Conservation (phyloP, 441 rosid species). For the Euphorbia schlechtendalii region DNA sequence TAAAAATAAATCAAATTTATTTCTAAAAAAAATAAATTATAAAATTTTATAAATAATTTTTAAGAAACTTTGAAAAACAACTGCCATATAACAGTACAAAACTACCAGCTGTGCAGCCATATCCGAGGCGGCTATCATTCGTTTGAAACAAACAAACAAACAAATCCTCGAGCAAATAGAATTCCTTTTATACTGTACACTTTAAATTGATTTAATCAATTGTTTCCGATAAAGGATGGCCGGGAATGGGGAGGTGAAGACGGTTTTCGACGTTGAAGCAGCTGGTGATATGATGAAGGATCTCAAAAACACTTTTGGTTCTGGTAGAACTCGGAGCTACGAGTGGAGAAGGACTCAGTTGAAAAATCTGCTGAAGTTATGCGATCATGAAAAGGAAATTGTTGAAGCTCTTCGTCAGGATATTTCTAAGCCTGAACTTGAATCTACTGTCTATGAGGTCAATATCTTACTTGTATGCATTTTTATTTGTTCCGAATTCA, state of each 20-base stretch:
- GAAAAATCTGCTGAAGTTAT: slow-evolving; percentile 40
- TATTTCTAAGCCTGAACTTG: slow-evolving; percentile 61
- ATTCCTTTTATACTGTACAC: neutral
- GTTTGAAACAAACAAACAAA: neutral
- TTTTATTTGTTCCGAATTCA: neutral
- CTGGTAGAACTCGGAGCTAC: slow-evolving; percentile 53
- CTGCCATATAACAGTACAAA: neutral
- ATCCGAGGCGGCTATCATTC: neutral
- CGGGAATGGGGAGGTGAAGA: neutral
- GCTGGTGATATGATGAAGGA: slow-evolving; percentile 35
- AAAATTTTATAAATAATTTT: no score
- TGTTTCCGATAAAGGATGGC: neutral
- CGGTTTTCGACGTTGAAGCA: slow-evolving; percentile 34
- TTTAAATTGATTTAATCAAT: slow-evolving; percentile 1
- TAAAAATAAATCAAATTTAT: no score
- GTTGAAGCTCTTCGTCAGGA: slow-evolving; percentile 53
- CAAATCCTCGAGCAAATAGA: neutral
- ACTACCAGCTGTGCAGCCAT: neutral
- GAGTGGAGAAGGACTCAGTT: slow-evolving; percentile 58
- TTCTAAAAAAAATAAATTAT: no score
- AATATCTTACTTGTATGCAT: neutral
- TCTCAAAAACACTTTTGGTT: slow-evolving; percentile 30
- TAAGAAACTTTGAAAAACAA: no score
- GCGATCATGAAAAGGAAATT: slow-evolving; percentile 47
- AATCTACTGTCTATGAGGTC: slow-evolving; percentile 58